Base-by-base conservation (phyloP, 495 filamentous ascomycete species). In the Xylaria flabelliformis region DNA sequence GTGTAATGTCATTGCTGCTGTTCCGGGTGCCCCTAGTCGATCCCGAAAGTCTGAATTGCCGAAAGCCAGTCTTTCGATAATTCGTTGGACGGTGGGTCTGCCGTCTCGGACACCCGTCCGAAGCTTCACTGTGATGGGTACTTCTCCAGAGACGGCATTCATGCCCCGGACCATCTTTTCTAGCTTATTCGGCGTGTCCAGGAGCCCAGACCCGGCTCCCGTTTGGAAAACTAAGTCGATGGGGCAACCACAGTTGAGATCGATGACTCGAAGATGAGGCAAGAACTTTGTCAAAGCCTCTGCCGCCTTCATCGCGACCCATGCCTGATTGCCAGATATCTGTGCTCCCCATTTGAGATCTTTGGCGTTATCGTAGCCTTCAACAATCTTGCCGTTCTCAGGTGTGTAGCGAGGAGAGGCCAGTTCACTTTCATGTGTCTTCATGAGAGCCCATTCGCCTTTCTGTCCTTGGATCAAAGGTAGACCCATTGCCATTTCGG, bases 231-330 rank as follows among this genome's bases (percentile, higher is more conserved):
- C 90, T 67, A 97, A 87, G 73, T 99, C 95, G 76, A 99, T 97
- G 19, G 96, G 96, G 77, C 96, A 99, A 41, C 96, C 96, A 76
- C 95, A 97, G 82, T 99, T 99, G 71, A 99, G 81, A 77, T 99
- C 96, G 69, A 99, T 90, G 6, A 97, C 88, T 39, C 96, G 91
- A 12, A 98, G 85, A 75, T 93, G 85, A 4, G 96, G 95, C 50
- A 93, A 89, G 61, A 92, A 89, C 21, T 84, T 82, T 1, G 92
- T 91, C 58, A 99, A 83, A 36, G 92, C 84, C 78, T 99, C 95
- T 0, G 95, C 92, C 0, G 93, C 88, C 78, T 97, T 97, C 72
- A 96, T 82, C 5, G 93, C 96, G 29, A 92, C 85, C 90, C 93
- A 96, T 2, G 94, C 90, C 74, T 95, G 96, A 80, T 92, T 95